A percentile compares a stretch with the other conserved stretches of the same genome.
phyloP scores from a whole-genome alignment of 129 eudicot genomes.

The Escallonia herrerae region DNA sequence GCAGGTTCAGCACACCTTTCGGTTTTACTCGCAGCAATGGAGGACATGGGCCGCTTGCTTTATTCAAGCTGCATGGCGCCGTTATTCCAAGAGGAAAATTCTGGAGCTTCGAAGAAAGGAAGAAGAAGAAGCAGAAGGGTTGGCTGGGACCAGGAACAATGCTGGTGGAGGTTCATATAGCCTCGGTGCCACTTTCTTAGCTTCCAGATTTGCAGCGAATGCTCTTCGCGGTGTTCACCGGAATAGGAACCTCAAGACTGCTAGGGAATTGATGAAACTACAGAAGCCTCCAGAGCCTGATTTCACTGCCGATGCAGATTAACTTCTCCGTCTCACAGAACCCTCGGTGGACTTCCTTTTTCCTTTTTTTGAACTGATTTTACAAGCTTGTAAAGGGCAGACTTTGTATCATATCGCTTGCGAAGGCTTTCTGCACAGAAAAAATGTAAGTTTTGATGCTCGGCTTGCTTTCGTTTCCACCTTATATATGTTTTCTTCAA shows the following conservation, averaged over 20 bases:
- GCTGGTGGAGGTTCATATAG: slow-evolving; percentile 20
- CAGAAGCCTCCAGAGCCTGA: slow-evolving; percentile 29
- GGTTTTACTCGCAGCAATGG: slow-evolving; percentile 21
- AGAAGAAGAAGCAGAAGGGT: slow-evolving; percentile 30
- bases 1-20: too few species aligned
- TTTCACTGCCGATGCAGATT: slow-evolving; percentile 21
- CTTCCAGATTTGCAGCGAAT: slow-evolving; percentile 24
- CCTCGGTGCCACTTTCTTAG: slow-evolving; percentile 17
- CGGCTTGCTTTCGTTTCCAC: too few species aligned
- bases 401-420: too few species aligned
- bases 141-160: slow-evolving; percentile 3
- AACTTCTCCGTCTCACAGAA: not conserved
- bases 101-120: slow-evolving; percentile 19
- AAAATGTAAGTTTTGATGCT: too few species aligned
- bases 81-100: slow-evolving; percentile 15
- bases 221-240: slow-evolving; percentile 22
- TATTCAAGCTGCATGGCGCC: slow-evolving; percentile 30
- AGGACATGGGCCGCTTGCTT: slow-evolving; percentile 28
- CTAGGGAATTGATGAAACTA: slow-evolving; percentile 19
- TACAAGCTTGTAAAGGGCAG: too few species aligned
- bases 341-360: too few species aligned
- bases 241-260: slow-evolving; percentile 9
- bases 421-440: too few species aligned
- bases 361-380: too few species aligned
- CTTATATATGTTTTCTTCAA: too few species aligned